A percentile compares a stretch with the other conserved stretches of the same genome.
These are phyloP conservation scores for Komagataella kurtzmanii DNA, from an alignment of 805 yeast genomes.

Conservation along the genomic window DNA sequence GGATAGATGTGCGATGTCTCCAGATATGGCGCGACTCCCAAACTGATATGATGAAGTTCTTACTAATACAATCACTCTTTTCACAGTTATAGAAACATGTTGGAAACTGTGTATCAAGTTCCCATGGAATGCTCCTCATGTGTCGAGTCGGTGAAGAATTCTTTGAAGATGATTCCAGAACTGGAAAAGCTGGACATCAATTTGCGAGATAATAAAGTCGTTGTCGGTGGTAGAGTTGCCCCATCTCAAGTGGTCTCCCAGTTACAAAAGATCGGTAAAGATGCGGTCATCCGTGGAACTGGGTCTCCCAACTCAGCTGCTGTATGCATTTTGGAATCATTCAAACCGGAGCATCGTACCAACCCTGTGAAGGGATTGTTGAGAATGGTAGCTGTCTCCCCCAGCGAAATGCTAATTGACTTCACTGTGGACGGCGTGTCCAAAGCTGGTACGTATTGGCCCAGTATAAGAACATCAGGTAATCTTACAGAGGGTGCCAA, in stretches of 20 bases:
- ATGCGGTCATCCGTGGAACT: constrained; percentile 86
- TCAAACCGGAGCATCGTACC: constrained; percentile 28
- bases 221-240: constrained; percentile 55
- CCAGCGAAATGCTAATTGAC: constrained; percentile 49
- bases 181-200: constrained; percentile 42
- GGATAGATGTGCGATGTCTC: not conserved
- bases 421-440: constrained; percentile 61
- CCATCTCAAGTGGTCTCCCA: constrained; percentile 64
- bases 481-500: constrained; percentile 62
- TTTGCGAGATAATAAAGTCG: constrained; percentile 44
- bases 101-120: constrained; percentile 67
- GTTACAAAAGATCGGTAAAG: constrained; percentile 65
- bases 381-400: constrained; percentile 58
- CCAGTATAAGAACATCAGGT: constrained; percentile 58
- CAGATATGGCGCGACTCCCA: not conserved
- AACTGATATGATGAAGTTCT: not conserved
- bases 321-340: constrained; percentile 76
- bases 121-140: constrained; percentile 73
- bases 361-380: constrained; percentile 78
- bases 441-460: constrained; percentile 47
- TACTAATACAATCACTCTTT: not conserved
- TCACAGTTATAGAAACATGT: not conserved
- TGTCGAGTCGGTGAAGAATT: constrained; percentile 41
- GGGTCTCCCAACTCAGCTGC: constrained; percentile 84
- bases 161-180: constrained; percentile 37